phyloP scores from a whole-genome alignment of 1,284 basidiomycete genomes.

The Tylopilus orsonianus region DNA sequence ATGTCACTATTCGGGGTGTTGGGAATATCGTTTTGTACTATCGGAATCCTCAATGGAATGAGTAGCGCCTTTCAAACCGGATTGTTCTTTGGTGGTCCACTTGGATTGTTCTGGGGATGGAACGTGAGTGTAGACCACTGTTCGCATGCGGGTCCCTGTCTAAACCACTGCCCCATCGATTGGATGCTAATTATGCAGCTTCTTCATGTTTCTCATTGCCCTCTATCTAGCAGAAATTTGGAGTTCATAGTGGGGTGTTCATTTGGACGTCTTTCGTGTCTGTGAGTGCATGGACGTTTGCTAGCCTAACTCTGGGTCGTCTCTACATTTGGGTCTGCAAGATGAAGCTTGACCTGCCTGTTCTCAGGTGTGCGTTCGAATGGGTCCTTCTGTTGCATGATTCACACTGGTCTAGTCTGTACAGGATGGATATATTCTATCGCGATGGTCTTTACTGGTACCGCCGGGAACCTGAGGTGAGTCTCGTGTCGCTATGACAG shows the following conservation, averaged over 20 bases:
- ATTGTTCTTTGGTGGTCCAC: constrained; percentile 56
- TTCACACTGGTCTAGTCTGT: constrained; percentile 36
- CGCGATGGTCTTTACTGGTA: constrained; percentile 61
- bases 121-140: constrained; percentile 42
- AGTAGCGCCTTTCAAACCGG: constrained; percentile 60
- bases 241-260: constrained; percentile 49
- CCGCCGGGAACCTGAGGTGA: constrained; percentile 58
- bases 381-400: neutral
- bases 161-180: neutral
- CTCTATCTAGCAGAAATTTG: constrained; percentile 60
- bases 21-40: constrained; percentile 62
- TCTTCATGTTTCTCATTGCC: constrained; percentile 61
- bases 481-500: neutral
- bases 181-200: constrained; percentile 47
- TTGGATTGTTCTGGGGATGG: constrained; percentile 67
- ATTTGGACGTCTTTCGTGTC: neutral
- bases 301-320: constrained; percentile 56
- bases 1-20: constrained; percentile 61
- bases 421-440: constrained; percentile 65
- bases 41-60: constrained; percentile 62
- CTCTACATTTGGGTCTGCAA: constrained; percentile 66
- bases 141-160: neutral
- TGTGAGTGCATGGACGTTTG: constrained; percentile 1
- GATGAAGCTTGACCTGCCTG: constrained; percentile 55
- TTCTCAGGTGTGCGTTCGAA: constrained; percentile 50